These are phyloP conservation scores for Pyricularia grisea DNA, from an alignment of 2,329 filamentous ascomycete genomes.

Conservation along the genomic window DNA sequence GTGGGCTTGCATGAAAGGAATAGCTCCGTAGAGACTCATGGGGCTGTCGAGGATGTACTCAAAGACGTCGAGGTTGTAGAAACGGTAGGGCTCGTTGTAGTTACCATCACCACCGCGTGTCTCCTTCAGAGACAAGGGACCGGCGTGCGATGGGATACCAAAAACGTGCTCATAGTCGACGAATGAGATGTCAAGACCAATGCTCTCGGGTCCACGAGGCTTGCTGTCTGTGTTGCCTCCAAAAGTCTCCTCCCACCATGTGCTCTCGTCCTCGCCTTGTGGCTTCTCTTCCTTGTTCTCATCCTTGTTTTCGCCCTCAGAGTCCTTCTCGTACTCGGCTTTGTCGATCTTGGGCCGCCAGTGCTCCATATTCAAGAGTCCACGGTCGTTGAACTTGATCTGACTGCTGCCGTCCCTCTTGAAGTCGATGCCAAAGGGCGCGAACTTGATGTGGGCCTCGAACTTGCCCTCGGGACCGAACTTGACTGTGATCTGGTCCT, in stretches of 20 bases:
- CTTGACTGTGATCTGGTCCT: constrained; percentile 61
- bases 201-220: constrained; percentile 86
- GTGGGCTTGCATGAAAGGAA: constrained; percentile 97
- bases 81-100: constrained; percentile 79
- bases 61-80: constrained; percentile 97
- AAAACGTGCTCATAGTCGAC: constrained; percentile 86
- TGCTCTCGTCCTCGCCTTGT: constrained; percentile 65
- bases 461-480: constrained; percentile 72
- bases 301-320: constrained; percentile 21
- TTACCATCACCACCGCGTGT: constrained; percentile 82
- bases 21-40: constrained; percentile 96
- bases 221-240: constrained; percentile 93
- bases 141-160: constrained; percentile 88
- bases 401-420: constrained; percentile 73
- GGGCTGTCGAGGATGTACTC: constrained; percentile 96
- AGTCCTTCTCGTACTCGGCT: constrained; percentile 34
- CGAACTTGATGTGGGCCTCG: constrained; percentile 74
- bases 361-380: constrained; percentile 86
- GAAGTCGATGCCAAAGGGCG: constrained; percentile 81
- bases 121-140: constrained; percentile 77
- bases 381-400: constrained; percentile 82
- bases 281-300: constrained; percentile 23
- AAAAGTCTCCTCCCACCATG: constrained; percentile 97
- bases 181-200: constrained; percentile 87
- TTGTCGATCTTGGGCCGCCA: constrained; percentile 82